A percentile compares a stretch with the other conserved stretches of the same genome.
phyloP scores from a whole-genome alignment of 306 rosid species.

The Vicia sativa region DNA sequence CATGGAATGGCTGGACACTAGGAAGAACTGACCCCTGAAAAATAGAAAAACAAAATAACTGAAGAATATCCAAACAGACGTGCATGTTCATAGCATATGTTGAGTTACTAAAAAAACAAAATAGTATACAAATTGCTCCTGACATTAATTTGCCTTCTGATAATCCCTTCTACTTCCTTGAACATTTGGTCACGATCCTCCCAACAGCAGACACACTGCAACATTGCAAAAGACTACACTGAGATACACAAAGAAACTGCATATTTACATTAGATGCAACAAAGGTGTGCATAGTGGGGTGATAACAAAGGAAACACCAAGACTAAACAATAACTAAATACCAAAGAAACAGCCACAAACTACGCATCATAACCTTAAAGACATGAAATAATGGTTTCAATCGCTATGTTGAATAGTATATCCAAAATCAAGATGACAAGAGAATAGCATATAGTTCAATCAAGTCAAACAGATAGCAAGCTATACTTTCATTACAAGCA shows the following conservation, averaged over 20 bases:
- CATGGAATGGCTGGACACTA: conserved; percentile 99
- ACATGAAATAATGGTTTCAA: conserved; percentile 4
- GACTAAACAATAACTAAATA: conserved; percentile 4
- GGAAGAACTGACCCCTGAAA: conserved; percentile 95
- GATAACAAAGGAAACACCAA: conserved; percentile 17
- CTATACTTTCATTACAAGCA: conserved; percentile 2
- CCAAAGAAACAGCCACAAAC: neutral
- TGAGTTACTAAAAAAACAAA: neutral
- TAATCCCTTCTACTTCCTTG: conserved; percentile 91
- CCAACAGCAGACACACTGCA: conserved; percentile 97
- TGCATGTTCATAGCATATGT: conserved; percentile 12
- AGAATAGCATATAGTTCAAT: neutral
- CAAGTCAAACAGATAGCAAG: neutral
- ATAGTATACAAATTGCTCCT: conserved; percentile 36
- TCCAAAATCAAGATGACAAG: conserved; percentile 17
- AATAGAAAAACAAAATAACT: conserved; percentile 19
- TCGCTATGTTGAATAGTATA: neutral
- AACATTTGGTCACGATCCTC: conserved; percentile 94
- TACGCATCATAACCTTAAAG: neutral
- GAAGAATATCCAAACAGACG: conserved; percentile 24
- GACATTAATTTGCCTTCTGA: conserved; percentile 91
- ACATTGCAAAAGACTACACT: conserved; percentile 8
- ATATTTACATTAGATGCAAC: conserved; percentile 1
- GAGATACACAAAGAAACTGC: neutral
- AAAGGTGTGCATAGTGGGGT: neutral